Percentiles rank a stretch among this genome's conserved stretches.
Conservation (phyloP, 768 basidiomycete genomes). For the Lentinula edodes region DNA sequence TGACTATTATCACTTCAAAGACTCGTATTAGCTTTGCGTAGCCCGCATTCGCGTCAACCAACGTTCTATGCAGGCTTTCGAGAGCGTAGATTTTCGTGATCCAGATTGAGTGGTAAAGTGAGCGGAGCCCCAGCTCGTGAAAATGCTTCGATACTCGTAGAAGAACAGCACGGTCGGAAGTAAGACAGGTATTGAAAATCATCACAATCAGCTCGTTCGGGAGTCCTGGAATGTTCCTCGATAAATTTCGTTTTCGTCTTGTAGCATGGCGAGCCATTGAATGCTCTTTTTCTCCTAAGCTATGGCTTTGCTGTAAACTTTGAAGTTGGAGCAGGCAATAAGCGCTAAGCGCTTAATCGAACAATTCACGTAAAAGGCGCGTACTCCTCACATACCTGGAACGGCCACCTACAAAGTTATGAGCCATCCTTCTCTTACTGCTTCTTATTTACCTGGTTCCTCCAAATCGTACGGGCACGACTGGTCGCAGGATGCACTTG, state of each 20-base stretch:
- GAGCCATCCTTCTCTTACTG: conserved; percentile 25
- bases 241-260: background rate
- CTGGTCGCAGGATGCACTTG: conserved; percentile 57
- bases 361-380: no score
- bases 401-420: background rate
- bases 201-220: background rate
- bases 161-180: background rate
- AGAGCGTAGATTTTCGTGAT: background rate
- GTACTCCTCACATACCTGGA: no score
- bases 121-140: background rate
- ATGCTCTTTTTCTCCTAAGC: no score
- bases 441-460: conserved; percentile 46
- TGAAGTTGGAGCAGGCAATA: no score
- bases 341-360: no score
- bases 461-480: conserved; percentile 60
- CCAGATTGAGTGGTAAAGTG: background rate
- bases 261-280: background rate
- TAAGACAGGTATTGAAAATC: background rate
- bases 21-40: background rate
- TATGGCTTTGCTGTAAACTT: no score
- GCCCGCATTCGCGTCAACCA: background rate
- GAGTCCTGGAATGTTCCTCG: background rate
- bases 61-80: background rate
- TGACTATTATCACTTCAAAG: background rate
- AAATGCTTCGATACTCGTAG: background rate